A percentile compares a stretch with the other conserved stretches of the same genome.
Conservation (phyloP, 306 rosid species). For the Mimosa bimucronata region DNA sequence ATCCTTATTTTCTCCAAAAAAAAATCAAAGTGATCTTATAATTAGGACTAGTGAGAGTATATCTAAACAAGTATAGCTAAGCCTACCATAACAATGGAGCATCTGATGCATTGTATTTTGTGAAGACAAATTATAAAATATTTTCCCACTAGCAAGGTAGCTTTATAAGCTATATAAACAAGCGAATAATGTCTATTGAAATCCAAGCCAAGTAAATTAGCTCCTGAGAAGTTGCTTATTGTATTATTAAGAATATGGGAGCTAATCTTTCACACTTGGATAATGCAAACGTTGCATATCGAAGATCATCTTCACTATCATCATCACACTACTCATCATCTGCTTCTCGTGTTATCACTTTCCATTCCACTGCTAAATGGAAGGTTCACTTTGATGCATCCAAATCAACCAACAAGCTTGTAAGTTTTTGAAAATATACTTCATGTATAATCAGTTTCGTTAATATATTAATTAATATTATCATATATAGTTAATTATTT, state of each 20-base stretch:
- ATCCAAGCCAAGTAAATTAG: not conserved
- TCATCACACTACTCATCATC: not conserved
- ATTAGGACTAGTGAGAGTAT: too few species aligned
- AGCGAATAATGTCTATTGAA: not conserved
- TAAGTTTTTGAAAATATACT: slow-evolving; percentile 18
- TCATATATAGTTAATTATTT: too few species aligned
- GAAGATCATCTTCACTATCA: slow-evolving; percentile 17
- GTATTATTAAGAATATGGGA: slow-evolving; percentile 50
- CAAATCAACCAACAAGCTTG: slow-evolving; percentile 63
- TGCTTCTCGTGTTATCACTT: slow-evolving; percentile 46
- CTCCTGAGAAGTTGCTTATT: not conserved
- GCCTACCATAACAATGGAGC: not conserved
- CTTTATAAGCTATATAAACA: not conserved
- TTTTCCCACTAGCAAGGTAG: not conserved
- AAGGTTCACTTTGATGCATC: slow-evolving; percentile 54
- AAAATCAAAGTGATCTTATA: too few species aligned
- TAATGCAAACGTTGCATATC: not conserved
- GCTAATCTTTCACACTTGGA: slow-evolving; percentile 37
- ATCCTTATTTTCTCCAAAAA: too few species aligned
- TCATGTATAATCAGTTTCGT: not conserved
- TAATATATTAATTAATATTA: too few species aligned
- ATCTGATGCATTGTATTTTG: slow-evolving; percentile 1
- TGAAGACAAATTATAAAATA: not conserved
- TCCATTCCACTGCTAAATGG: slow-evolving; percentile 64
- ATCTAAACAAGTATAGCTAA: too few species aligned